These are phyloP conservation scores for Whalleya microplaca DNA, from an alignment of 2,329 filamentous ascomycete genomes.

Conservation along the genomic window DNA sequence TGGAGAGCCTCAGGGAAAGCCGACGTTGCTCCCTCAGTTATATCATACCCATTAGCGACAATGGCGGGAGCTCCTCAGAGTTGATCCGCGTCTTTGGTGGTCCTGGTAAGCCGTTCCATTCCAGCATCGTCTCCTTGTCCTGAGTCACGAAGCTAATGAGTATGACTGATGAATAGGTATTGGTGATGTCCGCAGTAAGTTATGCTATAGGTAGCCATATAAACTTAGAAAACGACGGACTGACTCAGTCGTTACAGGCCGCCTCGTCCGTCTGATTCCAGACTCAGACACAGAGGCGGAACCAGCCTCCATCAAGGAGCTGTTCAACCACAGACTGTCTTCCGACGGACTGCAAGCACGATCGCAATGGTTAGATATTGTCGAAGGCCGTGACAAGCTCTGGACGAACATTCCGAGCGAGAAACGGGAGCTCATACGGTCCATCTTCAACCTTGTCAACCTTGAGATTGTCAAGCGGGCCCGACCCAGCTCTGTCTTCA, in stretches of 20 bases:
- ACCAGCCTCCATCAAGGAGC: constrained; percentile 72
- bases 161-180: constrained; percentile 35
- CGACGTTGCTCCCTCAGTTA: constrained; percentile 75
- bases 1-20: constrained; percentile 66
- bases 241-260: constrained; percentile 56
- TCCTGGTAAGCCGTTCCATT: constrained; percentile 61
- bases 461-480: constrained; percentile 78
- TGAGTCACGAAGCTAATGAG: constrained; percentile 3
- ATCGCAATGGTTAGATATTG: constrained; percentile 83
- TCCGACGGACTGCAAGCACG: constrained; percentile 63
- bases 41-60: constrained; percentile 94
- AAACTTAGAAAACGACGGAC: not conserved
- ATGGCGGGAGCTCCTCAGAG: constrained; percentile 92
- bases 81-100: constrained; percentile 93
- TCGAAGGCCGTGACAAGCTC: constrained; percentile 78
- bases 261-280: constrained; percentile 89
- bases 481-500: constrained; percentile 73
- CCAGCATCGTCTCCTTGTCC: not conserved
- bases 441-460: constrained; percentile 76
- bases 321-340: constrained; percentile 88
- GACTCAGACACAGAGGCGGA: constrained; percentile 63
- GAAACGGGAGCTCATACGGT: constrained; percentile 77
- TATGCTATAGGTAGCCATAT: not conserved
- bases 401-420: constrained; percentile 74
- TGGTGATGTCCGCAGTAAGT: constrained; percentile 39